phyloP scores from a whole-genome alignment of 805 yeast genomes.

The Myxozyma neglecta region DNA sequence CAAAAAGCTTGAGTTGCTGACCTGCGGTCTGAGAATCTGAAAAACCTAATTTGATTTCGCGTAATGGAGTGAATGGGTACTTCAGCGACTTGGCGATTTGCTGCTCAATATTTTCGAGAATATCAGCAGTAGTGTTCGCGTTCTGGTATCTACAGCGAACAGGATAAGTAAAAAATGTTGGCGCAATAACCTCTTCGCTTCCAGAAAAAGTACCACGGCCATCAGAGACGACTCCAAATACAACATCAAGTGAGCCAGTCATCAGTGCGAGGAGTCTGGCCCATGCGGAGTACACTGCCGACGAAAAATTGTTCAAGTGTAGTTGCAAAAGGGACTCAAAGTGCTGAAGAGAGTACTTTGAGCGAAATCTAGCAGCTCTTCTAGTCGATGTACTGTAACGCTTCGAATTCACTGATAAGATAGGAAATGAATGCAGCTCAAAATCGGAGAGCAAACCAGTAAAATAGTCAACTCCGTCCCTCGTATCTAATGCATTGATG shows the following conservation, averaged over 20 bases:
- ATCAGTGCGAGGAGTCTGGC: conserved; percentile 17
- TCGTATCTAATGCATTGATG: conserved; percentile 4
- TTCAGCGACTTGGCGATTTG: not conserved
- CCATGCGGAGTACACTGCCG: conserved; percentile 31
- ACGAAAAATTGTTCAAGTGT: not conserved
- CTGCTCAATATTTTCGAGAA: conserved; percentile 2
- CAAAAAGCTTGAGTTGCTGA: conserved; percentile 9
- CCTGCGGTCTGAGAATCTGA: not conserved
- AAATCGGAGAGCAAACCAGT: not conserved
- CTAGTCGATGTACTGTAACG: not conserved
- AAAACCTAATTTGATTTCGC: conserved; percentile 4
- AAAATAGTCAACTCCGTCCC: conserved; percentile 1
- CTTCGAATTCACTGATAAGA: not conserved
- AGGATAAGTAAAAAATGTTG: conserved; percentile 26
- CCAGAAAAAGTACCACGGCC: conserved; percentile 29
- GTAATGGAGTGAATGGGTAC: conserved; percentile 25
- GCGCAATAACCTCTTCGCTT: conserved; percentile 22
- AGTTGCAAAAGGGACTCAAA: not conserved
- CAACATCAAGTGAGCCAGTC: conserved; percentile 25
- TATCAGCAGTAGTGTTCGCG: not conserved
- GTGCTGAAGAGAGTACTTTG: not conserved
- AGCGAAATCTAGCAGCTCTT: not conserved
- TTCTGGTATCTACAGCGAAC: conserved; percentile 9
- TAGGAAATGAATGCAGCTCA: conserved; percentile 17
- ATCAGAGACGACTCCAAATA: conserved; percentile 31